phyloP scores from a whole-genome alignment of 306 rosid species.

The Malus orientalis region DNA sequence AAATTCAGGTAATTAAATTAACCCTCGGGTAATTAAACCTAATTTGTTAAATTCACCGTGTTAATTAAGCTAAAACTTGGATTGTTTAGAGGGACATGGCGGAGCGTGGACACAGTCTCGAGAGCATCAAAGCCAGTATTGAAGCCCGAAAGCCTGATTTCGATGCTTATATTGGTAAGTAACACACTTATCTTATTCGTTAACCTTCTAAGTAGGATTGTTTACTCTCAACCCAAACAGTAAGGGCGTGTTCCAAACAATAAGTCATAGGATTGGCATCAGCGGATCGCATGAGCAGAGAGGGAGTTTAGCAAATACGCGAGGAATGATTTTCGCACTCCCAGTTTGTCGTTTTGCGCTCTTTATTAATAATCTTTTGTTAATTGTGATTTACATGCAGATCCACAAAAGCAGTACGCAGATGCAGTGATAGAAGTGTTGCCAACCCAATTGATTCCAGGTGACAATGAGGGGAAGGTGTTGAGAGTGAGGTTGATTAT shows the following conservation, averaged over 20 bases:
- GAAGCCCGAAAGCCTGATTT: constrained; percentile 97
- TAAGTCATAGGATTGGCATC: too few species aligned
- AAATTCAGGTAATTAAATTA: constrained; percentile 68
- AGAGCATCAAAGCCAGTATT: constrained; percentile 98
- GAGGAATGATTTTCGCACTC: too few species aligned
- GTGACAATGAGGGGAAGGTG: constrained; percentile 88
- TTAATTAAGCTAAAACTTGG: constrained; percentile 4
- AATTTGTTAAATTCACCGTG: constrained; percentile 4
- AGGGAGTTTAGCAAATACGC: too few species aligned
- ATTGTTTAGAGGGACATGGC: constrained; percentile 89
- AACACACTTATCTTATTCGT: background rate
- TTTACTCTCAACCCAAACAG: too few species aligned
- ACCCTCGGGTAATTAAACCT: background rate
- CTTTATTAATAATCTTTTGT: background rate
- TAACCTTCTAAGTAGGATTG: too few species aligned
- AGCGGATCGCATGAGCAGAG: too few species aligned
- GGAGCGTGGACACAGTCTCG: constrained; percentile 98
- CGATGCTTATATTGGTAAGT: constrained; percentile 82
- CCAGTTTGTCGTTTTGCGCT: too few species aligned
- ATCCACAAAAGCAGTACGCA: constrained; percentile 94
- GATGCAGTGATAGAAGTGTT: constrained; percentile 97
- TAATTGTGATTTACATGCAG: constrained; percentile 22
- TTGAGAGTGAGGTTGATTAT: constrained; percentile 84
- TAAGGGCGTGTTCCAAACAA: too few species aligned
- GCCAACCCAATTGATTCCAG: constrained; percentile 81